Base-by-base conservation (phyloP, 75 land plant genomes). In the Cupressus sempervirens region DNA sequence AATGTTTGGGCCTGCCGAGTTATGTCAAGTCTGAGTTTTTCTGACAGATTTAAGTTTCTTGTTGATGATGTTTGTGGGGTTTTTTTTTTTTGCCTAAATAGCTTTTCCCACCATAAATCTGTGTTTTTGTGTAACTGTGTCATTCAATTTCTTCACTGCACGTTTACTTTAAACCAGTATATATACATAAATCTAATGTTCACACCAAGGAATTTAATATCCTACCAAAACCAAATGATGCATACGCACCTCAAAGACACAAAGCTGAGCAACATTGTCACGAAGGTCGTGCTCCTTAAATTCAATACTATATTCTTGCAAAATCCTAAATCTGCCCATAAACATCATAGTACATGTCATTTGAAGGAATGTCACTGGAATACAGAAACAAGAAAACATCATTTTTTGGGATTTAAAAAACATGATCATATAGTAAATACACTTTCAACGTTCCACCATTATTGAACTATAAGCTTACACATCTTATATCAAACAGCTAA, bases 251-350 rank as follows among this genome's bases (percentile, higher is more conserved):
- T 94, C 84, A 16, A 97, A 86, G 90, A 94, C 90, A 85, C 97
- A 97, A 72, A 97, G 88, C 85, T 95, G 97, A 45, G 97, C 99
- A 73, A 97, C 95, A 88, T 97, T 97, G 83, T 97, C 85, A 67
- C 96, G 92, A 38, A 97, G 92, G 35, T 90, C 93, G 90, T 87
- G 87, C 16, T 87, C 88, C 48, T 84, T 85, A 84, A 92, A 97
- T 77, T 97, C 94, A 62, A 97, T 93, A 76, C 85, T 88, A 83
- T 97, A 94, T 85, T 93, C 90, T 86, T 94, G 91, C 53, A 96
- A 81, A 80, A 96, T 88, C 46, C 87, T 72, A 82, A 94, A 96
- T 81, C 98, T 96, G 91, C 75, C 2, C 36, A 68, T 10, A 65
- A 52, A 76, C 8, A 40, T 3, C 43, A 82, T 4, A 34, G 12